These are phyloP conservation scores for Eucalyptus dawsonii DNA, from an alignment of 345 rosid genomes.

Conservation along the genomic window DNA sequence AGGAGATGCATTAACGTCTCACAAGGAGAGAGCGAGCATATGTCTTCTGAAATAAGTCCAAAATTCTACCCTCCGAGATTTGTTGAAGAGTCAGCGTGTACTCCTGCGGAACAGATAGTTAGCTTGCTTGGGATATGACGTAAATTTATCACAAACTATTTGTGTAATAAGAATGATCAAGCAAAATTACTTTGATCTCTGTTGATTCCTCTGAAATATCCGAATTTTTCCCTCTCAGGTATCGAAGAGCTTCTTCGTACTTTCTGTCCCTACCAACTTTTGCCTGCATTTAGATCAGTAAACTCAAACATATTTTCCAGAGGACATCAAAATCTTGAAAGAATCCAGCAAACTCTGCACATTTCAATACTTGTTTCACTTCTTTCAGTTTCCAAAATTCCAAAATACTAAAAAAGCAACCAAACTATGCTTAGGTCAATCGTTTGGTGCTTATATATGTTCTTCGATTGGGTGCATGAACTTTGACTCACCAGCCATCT, in stretches of 20 bases:
- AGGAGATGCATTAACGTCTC: neutral
- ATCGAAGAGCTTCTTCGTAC: conserved; percentile 12
- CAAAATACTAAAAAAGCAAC: neutral
- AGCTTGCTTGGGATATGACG: neutral
- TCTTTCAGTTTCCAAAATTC: neutral
- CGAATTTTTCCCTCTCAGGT: conserved; percentile 16
- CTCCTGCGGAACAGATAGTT: conserved; percentile 1
- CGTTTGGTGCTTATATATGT: neutral
- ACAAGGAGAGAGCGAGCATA: conserved; percentile 27
- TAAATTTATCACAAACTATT: neutral
- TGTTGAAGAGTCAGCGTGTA: conserved; percentile 12
- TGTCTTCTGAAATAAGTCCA: conserved; percentile 23
- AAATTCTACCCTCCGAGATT: conserved; percentile 12
- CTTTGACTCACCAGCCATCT: conserved; percentile 40
- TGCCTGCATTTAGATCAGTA: conserved; percentile 11
- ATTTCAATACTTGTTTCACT: neutral
- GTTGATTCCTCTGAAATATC: conserved; percentile 29
- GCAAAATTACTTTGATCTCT: conserved; percentile 18
- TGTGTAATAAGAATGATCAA: neutral
- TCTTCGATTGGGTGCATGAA: neutral
- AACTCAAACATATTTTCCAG: neutral
- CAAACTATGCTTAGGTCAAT: neutral
- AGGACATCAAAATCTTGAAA: neutral
- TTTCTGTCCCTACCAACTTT: conserved; percentile 12
- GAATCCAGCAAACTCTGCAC: neutral